phyloP scores from a whole-genome alignment of 805 yeast genomes.

The Ogataea trehalophila region DNA sequence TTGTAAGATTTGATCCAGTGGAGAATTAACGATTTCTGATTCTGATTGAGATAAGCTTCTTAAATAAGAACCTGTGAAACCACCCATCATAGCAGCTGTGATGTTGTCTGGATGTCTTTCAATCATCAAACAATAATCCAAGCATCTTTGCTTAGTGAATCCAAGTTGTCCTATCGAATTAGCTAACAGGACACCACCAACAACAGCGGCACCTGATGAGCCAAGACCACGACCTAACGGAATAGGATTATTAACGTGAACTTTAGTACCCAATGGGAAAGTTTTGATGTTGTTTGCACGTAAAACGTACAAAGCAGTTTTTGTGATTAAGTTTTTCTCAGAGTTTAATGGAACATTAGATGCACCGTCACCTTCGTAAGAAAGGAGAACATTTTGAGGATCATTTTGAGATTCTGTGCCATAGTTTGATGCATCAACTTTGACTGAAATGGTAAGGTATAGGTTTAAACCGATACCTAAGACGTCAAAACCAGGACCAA shows the following conservation, averaged over 20 bases:
- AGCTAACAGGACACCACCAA: conserved; percentile 90
- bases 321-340: conserved; percentile 80
- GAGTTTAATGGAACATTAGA: conserved; percentile 72
- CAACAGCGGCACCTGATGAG: conserved; percentile 97
- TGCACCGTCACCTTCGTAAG: conserved; percentile 76
- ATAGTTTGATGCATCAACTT: conserved; percentile 44
- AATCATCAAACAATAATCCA: conserved; percentile 93
- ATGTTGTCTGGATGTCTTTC: conserved; percentile 98
- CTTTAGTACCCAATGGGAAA: conserved; percentile 80
- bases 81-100: conserved; percentile 99
- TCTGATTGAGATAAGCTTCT: conserved; percentile 74
- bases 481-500: conserved; percentile 98
- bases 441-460: conserved; percentile 65
- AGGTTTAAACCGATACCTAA: conserved; percentile 84
- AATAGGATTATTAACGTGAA: conserved; percentile 83
- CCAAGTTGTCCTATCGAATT: conserved; percentile 75
- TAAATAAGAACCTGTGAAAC: conserved; percentile 93
- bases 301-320: conserved; percentile 87
- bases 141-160: conserved; percentile 72
- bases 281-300: conserved; percentile 71
- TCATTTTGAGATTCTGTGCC: conserved; percentile 46
- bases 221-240: conserved; percentile 97
- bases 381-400: conserved; percentile 62
- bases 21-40: conserved; percentile 70
- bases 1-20: conserved; percentile 80